Evolutionary conservation across 1,139 yeast species (phyloP).

Genomic region (Yamadazyma taylorii): DNA sequence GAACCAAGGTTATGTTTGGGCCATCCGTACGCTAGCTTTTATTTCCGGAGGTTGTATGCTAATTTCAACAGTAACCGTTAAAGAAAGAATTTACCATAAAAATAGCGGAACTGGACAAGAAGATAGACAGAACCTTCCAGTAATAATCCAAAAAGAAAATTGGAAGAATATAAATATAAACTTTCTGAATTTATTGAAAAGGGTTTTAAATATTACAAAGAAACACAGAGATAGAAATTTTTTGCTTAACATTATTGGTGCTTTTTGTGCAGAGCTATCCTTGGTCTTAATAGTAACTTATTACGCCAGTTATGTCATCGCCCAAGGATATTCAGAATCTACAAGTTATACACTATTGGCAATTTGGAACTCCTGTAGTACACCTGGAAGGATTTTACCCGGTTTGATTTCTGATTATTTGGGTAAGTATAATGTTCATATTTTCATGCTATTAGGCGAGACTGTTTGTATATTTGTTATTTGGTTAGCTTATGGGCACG

Average conservation of each 20-base stretch:
- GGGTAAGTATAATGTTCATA: constrained; percentile 60
- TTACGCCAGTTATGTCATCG: constrained; percentile 53
- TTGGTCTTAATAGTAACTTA: constrained; percentile 52
- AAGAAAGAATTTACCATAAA: constrained; percentile 34
- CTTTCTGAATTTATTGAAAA: neutral
- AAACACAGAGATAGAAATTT: constrained; percentile 18
- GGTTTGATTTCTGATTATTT: constrained; percentile 52
- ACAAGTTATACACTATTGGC: constrained; percentile 52
- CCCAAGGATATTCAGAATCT: constrained; percentile 54
- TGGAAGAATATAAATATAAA: neutral
- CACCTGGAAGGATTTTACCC: constrained; percentile 57
- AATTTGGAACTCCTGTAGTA: constrained; percentile 56
- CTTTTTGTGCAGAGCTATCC: constrained; percentile 53
- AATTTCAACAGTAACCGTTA: constrained; percentile 38
- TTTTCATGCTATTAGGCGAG: constrained; percentile 37
- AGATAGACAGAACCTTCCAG: neutral
- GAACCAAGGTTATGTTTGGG: constrained; percentile 36
- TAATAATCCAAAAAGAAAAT: neutral
- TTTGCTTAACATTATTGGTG: constrained; percentile 26
- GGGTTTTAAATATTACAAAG: neutral
- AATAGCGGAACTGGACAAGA: no score
- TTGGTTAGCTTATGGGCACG: constrained; percentile 58
- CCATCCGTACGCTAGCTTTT: constrained; percentile 35
- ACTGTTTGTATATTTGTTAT: constrained; percentile 39
- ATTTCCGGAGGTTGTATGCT: constrained; percentile 33